These are phyloP conservation scores for Xylariaceae sp. DNA, from an alignment of 2,329 filamentous ascomycete genomes.

Conservation along the genomic window DNA sequence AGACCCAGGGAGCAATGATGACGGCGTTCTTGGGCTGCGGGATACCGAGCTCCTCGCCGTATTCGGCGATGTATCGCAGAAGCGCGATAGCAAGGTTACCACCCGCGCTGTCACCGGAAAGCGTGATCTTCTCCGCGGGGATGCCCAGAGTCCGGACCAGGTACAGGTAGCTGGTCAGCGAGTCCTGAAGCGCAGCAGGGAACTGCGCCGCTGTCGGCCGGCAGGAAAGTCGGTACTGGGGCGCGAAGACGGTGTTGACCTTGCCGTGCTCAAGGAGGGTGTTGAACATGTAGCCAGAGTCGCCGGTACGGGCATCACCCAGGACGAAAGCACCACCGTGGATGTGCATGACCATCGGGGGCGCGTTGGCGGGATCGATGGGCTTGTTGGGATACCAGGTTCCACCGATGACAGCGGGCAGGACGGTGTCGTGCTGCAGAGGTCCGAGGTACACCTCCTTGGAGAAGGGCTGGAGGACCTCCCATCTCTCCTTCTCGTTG, in stretches of 20 bases:
- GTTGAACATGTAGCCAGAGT: slow-evolving; percentile 10
- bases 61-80: slow-evolving; percentile 42
- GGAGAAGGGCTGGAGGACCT: slow-evolving; percentile 18
- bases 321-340: slow-evolving; percentile 29
- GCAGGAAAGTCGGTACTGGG: slow-evolving; percentile 45
- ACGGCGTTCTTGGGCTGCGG: slow-evolving; percentile 33
- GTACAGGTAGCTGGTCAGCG: slow-evolving; percentile 42
- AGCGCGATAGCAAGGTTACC: slow-evolving; percentile 42
- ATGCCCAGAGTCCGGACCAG: slow-evolving; percentile 35
- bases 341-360: slow-evolving; percentile 25
- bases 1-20: slow-evolving; percentile 30
- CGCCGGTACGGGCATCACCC: slow-evolving; percentile 20
- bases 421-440: slow-evolving; percentile 15
- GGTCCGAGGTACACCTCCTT: slow-evolving; percentile 23
- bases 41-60: slow-evolving; percentile 28
- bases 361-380: background rate
- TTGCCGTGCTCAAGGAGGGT: slow-evolving; percentile 35
- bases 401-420: slow-evolving; percentile 27
- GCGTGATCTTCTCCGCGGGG: slow-evolving; percentile 36
- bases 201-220: slow-evolving; percentile 38
- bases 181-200: slow-evolving; percentile 47
- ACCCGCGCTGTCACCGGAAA: slow-evolving; percentile 47
- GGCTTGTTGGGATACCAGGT: slow-evolving; percentile 29
- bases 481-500: slow-evolving; percentile 22
- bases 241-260: slow-evolving; percentile 37